phyloP scores from a whole-genome alignment of 371 early-diverging fungal species.

The Rhizomucor miehei region DNA sequence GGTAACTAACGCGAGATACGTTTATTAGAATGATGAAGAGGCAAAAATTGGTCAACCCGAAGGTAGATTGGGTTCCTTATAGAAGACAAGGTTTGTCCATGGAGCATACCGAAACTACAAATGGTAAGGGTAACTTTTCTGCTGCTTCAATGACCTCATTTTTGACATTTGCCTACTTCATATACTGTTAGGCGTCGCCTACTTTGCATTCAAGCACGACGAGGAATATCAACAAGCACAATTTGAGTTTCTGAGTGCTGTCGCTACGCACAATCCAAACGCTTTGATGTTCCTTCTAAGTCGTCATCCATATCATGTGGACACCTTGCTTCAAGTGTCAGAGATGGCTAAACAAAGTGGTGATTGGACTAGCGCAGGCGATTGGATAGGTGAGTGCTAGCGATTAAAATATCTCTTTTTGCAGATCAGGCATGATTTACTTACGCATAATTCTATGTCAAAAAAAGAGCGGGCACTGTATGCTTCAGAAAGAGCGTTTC shows the following conservation, averaged over 20 bases:
- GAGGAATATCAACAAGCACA: slow-evolving; percentile 73
- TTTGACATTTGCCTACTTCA: slow-evolving; percentile 1
- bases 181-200: slow-evolving; percentile 6
- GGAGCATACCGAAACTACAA: slow-evolving; percentile 56
- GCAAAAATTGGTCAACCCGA: slow-evolving; percentile 68
- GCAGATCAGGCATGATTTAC: no score
- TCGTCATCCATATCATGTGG: slow-evolving; percentile 84
- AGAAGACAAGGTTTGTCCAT: slow-evolving; percentile 69
- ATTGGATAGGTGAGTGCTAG: slow-evolving; percentile 60
- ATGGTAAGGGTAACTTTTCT: slow-evolving; percentile 29
- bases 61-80: slow-evolving; percentile 77
- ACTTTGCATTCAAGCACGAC: slow-evolving; percentile 69
- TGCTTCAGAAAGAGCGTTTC: slow-evolving; percentile 82
- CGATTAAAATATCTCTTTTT: background rate
- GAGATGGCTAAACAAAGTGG: slow-evolving; percentile 84
- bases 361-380: slow-evolving; percentile 71
- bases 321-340: slow-evolving; percentile 78
- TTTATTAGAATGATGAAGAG: slow-evolving; percentile 41
- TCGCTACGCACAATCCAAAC: slow-evolving; percentile 76
- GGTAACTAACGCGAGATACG: background rate
- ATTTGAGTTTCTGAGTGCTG: slow-evolving; percentile 66
- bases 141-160: slow-evolving; percentile 2
- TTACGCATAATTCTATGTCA: no score
- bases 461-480: slow-evolving; percentile 75
- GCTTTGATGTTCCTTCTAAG: slow-evolving; percentile 65